phyloP scores from a whole-genome alignment of 2,329 filamentous ascomycete genomes.

The Apiospora koreana region DNA sequence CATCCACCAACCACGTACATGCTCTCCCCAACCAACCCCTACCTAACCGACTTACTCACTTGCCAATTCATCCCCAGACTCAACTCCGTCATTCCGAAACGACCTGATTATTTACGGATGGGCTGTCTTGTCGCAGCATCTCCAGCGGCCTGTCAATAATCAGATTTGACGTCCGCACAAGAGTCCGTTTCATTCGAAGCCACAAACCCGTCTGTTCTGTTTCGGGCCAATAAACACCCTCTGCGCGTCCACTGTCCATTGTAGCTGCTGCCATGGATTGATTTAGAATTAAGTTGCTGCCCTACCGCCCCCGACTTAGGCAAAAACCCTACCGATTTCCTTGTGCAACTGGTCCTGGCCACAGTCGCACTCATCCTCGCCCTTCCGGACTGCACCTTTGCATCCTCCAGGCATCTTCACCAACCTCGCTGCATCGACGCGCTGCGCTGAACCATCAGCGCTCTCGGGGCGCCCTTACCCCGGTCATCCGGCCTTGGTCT shows the following conservation, averaged over 20 bases:
- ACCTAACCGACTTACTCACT: neutral
- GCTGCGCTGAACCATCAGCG: neutral
- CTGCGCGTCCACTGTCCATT: neutral
- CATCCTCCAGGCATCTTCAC: neutral
- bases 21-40: constrained; percentile 4
- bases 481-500: constrained; percentile 2
- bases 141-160: neutral
- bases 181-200: neutral
- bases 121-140: constrained; percentile 7
- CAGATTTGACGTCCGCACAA: neutral
- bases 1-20: neutral
- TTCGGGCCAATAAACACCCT: neutral
- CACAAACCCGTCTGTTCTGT: neutral
- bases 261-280: constrained; percentile 8
- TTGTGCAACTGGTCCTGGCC: neutral
- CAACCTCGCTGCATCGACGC: neutral
- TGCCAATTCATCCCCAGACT: neutral
- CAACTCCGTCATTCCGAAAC: constrained; percentile 3
- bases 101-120: neutral
- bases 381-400: neutral
- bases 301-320: constrained; percentile 8
- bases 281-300: constrained; percentile 7
- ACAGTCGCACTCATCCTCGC: neutral
- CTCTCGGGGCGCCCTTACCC: neutral
- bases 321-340: constrained; percentile 3